Base-by-base conservation (phyloP, 345 rosid genomes). In the Eucalyptus curtisii region DNA sequence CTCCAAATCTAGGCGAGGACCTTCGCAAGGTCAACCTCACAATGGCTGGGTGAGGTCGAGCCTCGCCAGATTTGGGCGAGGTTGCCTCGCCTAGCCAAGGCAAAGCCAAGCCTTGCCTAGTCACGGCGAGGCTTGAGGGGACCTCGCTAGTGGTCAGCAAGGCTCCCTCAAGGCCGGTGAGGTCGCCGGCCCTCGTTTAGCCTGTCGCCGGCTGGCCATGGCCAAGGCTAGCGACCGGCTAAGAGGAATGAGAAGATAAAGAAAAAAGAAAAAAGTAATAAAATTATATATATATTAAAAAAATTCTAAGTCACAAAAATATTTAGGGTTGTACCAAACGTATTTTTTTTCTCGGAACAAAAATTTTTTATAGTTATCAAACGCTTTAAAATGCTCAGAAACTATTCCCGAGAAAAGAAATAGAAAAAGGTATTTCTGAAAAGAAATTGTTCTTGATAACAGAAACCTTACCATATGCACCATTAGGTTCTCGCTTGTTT, bases 321-420 rank as follows among this genome's bases (percentile, higher is more conserved):
- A 7, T 1, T 19, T 20, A 0, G 10, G 4, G 4, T 52, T 52
- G 24, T 52, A 52, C 2, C 57, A 3, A 52, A 52, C 2, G 5
- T 20, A 52, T 52, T 52, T 52, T 7, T 52, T 0, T 52, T 52
- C 10, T 20, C 0, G 2, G 4, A 52, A 52, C 2, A 19, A 17
- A 42, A 4, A 4, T 42, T 42, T 42, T 52, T 52, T 52, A 19
- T 52, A 52, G 1, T 52, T 52, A 52, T 2, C 4, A 19, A 52
- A 52, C 1, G 0, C 1, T 0, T 52, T 7, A 7, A 7, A 52
- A 52, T 52, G 0, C 0, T 52, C 0, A 17, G 1, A 52, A 52
- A 19, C 1, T 7, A 0, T 52, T 19, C 8, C 0, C 2, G 0
- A 19, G 0, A 19, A 7, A 0, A 7, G 0, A 52, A 52, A 52